Evolutionary conservation across 257 asterid genomes (phyloP), one percentile per base, ranked within the genome.

Genomic region (Gentiana dahurica): DNA sequence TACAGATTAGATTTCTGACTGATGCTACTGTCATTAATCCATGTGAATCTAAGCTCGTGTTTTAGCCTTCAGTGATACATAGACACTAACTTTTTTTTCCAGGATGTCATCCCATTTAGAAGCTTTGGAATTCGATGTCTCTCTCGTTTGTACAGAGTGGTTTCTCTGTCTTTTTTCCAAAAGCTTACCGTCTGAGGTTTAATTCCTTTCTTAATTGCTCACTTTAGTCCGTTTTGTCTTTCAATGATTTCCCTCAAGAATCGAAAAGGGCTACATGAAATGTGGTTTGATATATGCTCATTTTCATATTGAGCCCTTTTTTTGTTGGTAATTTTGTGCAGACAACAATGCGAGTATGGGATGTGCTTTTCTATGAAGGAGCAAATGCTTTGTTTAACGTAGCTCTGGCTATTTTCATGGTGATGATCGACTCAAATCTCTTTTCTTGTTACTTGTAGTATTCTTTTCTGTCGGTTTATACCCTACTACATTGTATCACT

Each of bases 111-210:
- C 97, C 69, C 95, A 91, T 70, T 75, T 91, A 79, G 93, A 81
- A 54, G 70, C 89, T 65, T 59, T 91, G 82, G 98, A 91, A 62
- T 91, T 91, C 57, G 98, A 91, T 38, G 98, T 91, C 63, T 87
- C 98, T 58, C 97, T 91, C 60, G 98, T 91, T 66, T 87, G 93
- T 80, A 87, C 98, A 0, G 98, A 91, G 70, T 91, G 98, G 98
- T 91, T 91, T 72, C 76, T 91, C 39, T 91, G 98, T 75, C 87
- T 91, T 49, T 91, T 83, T 68, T 82, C 97, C 54, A 91, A 91
- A 70, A 91, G 98, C 84, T 78, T 91, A 72, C 98, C 98, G 12
- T 87, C 98, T 0, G 98, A 91, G 98, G 98, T 91, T 39, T 60
- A 64, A 61, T 45, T 51, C 34, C 49, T 44, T 58, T 41, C 46